phyloP scores from a whole-genome alignment of 345 rosid species.

The Fremontodendron californicum region DNA sequence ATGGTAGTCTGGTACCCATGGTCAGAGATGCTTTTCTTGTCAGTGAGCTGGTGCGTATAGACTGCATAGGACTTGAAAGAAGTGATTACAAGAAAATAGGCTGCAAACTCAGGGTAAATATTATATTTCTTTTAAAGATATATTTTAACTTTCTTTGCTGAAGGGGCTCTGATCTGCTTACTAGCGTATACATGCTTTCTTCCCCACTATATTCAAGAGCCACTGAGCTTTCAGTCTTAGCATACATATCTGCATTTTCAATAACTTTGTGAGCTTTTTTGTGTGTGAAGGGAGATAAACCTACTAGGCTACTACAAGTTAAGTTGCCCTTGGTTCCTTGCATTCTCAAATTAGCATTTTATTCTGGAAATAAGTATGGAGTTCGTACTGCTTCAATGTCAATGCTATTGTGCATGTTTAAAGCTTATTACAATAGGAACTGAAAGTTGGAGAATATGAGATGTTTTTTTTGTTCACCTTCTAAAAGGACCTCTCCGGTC shows the following conservation, averaged over 20 bases:
- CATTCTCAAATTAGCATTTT: neutral
- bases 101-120: slow-evolving; percentile 75
- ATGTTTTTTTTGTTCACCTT: neutral
- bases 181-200: neutral
- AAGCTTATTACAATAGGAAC: neutral
- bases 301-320: neutral
- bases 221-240: neutral
- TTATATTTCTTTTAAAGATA: neutral
- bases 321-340: neutral
- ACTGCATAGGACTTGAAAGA: slow-evolving; percentile 77
- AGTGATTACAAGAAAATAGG: slow-evolving; percentile 94
- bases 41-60: slow-evolving; percentile 68
- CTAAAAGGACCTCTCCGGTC: neutral
- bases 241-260: neutral
- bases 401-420: neutral
- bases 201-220: neutral
- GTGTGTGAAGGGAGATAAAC: neutral
- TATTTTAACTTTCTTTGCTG: neutral
- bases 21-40: slow-evolving; percentile 85
- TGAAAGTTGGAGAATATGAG: neutral
- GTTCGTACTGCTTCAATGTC: neutral
- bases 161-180: neutral
- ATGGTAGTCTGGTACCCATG: slow-evolving; percentile 85
- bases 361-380: neutral
- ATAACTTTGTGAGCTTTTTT: neutral